Conservation (phyloP, 2,329 filamentous ascomycete genomes). For the Arthroderma uncinatum region DNA sequence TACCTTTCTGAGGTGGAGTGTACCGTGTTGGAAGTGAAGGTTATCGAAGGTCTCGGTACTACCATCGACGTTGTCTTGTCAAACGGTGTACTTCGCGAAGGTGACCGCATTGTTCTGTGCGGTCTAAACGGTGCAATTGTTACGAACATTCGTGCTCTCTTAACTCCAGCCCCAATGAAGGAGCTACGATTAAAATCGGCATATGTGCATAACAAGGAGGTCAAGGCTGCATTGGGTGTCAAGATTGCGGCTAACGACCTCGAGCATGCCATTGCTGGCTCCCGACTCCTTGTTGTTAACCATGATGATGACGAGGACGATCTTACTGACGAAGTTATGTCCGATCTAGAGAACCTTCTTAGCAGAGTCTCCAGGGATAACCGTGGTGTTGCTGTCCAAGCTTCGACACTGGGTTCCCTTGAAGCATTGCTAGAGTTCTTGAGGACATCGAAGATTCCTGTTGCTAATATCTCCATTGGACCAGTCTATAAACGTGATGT, state of each 20-base stretch:
- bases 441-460: slow-evolving; percentile 89
- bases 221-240: slow-evolving; percentile 95
- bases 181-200: slow-evolving; percentile 90
- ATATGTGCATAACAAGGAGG: slow-evolving; percentile 98
- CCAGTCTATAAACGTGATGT: slow-evolving; percentile 97
- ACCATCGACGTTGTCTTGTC: slow-evolving; percentile 95
- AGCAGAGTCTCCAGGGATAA: slow-evolving; percentile 84
- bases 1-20: slow-evolving; percentile 96
- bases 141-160: slow-evolving; percentile 86
- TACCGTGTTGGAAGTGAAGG: slow-evolving; percentile 96
- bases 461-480: slow-evolving; percentile 92
- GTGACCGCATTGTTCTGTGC: slow-evolving; percentile 87
- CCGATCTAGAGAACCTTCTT: slow-evolving; percentile 81
- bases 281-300: slow-evolving; percentile 83
- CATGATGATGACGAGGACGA: slow-evolving; percentile 95
- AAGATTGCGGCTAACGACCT: slow-evolving; percentile 96
- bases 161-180: slow-evolving; percentile 86
- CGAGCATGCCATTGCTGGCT: slow-evolving; percentile 92
- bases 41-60: slow-evolving; percentile 96
- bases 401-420: slow-evolving; percentile 90
- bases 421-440: slow-evolving; percentile 95
- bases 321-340: slow-evolving; percentile 90
- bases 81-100: slow-evolving; percentile 89
- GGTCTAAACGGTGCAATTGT: slow-evolving; percentile 93
- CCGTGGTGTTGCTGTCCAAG: slow-evolving; percentile 91